phyloP scores from a whole-genome alignment of 768 basidiomycete species.

The Lactarius indigo region DNA sequence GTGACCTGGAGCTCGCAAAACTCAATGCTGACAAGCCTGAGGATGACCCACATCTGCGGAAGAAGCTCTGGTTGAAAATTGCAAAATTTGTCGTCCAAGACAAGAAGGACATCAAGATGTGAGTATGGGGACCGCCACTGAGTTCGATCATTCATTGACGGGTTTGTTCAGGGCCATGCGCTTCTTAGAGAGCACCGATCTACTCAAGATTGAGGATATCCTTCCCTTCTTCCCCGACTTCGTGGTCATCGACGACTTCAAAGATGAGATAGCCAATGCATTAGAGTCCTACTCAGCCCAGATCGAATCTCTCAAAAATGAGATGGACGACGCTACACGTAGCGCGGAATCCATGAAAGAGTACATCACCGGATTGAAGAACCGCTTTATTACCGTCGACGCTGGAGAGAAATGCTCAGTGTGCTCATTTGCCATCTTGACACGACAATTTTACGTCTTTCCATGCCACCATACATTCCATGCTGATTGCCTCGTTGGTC shows the following conservation, averaged over 20 bases:
- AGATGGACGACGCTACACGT: conserved; percentile 94
- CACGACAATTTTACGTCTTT: conserved; percentile 96
- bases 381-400: conserved; percentile 90
- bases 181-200: conserved; percentile 89
- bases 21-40: conserved; percentile 93
- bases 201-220: conserved; percentile 98
- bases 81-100: conserved; percentile 98
- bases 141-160: conserved; percentile 8
- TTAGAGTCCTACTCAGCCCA: conserved; percentile 91
- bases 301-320: conserved; percentile 83
- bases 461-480: conserved; percentile 98
- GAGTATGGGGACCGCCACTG: conserved; percentile 35
- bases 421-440: conserved; percentile 73
- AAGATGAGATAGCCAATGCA: conserved; percentile 95
- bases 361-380: conserved; percentile 81
- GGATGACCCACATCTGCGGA: conserved; percentile 80
- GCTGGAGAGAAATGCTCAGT: conserved; percentile 80
- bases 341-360: conserved; percentile 92
- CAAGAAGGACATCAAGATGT: conserved; percentile 98
- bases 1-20: conserved; percentile 93
- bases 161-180: conserved; percentile 80
- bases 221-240: conserved; percentile 99
- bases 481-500: conserved; percentile 91
- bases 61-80: conserved; percentile 97
- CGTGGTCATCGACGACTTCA: conserved; percentile 98